A percentile compares a stretch with the other conserved stretches of the same genome.
phyloP scores from a whole-genome alignment of 331 rosid species.

The Erythrophleum ivorense region DNA sequence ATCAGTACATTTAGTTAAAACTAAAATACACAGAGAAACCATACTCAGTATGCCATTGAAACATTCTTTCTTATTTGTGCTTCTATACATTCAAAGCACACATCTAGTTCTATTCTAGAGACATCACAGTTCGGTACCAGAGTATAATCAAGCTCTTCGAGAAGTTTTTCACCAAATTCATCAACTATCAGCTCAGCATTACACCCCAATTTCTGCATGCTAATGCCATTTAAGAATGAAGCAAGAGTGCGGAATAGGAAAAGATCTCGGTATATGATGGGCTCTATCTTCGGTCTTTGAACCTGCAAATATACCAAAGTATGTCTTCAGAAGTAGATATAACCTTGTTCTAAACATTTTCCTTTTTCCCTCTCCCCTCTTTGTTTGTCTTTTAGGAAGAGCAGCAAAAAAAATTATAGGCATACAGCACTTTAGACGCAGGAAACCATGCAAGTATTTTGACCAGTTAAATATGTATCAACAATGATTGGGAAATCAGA shows the following conservation, averaged over 20 bases:
- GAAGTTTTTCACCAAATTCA: slow-evolving; percentile 98
- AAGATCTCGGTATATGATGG: slow-evolving; percentile 92
- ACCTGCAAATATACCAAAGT: slow-evolving; percentile 62
- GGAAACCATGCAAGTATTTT: slow-evolving; percentile 12
- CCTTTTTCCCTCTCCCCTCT: not conserved
- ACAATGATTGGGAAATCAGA: slow-evolving; percentile 15
- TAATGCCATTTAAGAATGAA: slow-evolving; percentile 87
- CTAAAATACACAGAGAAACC: slow-evolving; percentile 17
- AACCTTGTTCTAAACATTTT: slow-evolving; percentile 18
- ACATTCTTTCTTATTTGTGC: not conserved
- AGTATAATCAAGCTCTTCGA: slow-evolving; percentile 99
- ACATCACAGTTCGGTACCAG: slow-evolving; percentile 67
- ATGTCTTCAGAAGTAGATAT: slow-evolving; percentile 26
- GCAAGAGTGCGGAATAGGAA: slow-evolving; percentile 94
- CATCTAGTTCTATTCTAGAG: slow-evolving; percentile 29
- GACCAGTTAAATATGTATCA: not conserved
- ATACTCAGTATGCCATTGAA: slow-evolving; percentile 21
- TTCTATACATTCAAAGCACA: slow-evolving; percentile 32
- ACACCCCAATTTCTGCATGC: slow-evolving; percentile 93
- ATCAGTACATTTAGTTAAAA: slow-evolving; percentile 4
- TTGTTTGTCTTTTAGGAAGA: slow-evolving; percentile 32
- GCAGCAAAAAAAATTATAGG: not conserved
- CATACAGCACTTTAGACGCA: slow-evolving; percentile 28
- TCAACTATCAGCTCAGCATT: slow-evolving; percentile 98
- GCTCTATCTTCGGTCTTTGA: slow-evolving; percentile 95